A percentile compares a stretch with the other conserved stretches of the same genome.
These are phyloP conservation scores for Metschnikowia dekortorum DNA, from an alignment of 805 yeast species.

Conservation along the genomic window DNA sequence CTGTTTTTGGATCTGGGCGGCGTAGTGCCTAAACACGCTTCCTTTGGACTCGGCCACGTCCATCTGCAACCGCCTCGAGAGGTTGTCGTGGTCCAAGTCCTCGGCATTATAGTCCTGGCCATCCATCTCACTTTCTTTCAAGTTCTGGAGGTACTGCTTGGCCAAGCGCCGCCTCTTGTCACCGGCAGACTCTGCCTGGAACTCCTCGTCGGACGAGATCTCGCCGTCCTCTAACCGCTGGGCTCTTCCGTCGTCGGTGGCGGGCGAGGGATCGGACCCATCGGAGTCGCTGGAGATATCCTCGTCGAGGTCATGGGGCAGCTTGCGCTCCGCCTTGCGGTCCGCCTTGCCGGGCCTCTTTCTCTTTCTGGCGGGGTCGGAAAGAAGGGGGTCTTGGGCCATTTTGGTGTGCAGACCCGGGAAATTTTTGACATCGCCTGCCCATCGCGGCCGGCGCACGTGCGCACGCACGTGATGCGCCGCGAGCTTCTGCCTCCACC, in stretches of 20 bases:
- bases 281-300: constrained; percentile 45
- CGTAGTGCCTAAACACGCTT: constrained; percentile 65
- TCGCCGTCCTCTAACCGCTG: constrained; percentile 19
- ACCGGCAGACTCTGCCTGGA: constrained; percentile 74
- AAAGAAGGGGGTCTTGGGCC: constrained; percentile 61
- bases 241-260: not conserved
- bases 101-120: constrained; percentile 75
- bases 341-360: constrained; percentile 29
- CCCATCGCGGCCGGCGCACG: constrained; percentile 5
- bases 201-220: constrained; percentile 66
- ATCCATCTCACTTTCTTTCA: constrained; percentile 52
- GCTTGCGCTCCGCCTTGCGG: constrained; percentile 2
- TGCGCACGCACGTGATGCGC: not conserved
- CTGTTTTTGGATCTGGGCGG: constrained; percentile 43
- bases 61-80: constrained; percentile 71
- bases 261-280: constrained; percentile 6
- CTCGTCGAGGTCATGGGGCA: constrained; percentile 35
- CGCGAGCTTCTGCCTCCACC: too few relatives aligned
- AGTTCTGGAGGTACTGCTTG: constrained; percentile 80
- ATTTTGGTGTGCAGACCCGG: constrained; percentile 17
- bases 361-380: constrained; percentile 54
- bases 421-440: not conserved
- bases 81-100: constrained; percentile 83
- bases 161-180: constrained; percentile 94
- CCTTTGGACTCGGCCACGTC: constrained; percentile 93